Conservation (phyloP, 192 early-diverging fungal genomes). For the Chytriomyces sp. region DNA sequence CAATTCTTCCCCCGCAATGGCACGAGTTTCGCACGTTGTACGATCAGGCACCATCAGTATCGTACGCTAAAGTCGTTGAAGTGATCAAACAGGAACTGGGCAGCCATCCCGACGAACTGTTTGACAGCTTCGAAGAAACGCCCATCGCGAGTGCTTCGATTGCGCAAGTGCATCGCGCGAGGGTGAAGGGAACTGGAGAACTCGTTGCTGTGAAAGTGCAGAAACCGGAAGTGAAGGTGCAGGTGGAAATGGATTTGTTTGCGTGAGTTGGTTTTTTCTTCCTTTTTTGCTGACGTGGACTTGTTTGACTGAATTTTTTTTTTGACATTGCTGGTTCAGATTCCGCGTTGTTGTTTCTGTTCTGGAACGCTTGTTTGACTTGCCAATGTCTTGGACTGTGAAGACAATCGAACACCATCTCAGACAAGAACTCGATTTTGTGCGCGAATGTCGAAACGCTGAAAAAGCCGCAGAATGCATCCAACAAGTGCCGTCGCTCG, state of each 20-base stretch:
- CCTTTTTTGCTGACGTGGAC: neutral
- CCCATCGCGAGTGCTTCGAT: slow-evolving; percentile 92
- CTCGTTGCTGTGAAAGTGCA: slow-evolving; percentile 91
- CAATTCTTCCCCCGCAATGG: slow-evolving; percentile 56
- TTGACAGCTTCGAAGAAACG: slow-evolving; percentile 68
- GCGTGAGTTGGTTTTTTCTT: slow-evolving; percentile 49
- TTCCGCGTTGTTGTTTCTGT: slow-evolving; percentile 59
- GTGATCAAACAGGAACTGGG: slow-evolving; percentile 75
- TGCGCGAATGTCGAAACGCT: slow-evolving; percentile 82
- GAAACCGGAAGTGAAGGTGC: slow-evolving; percentile 83
- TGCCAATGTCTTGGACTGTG: slow-evolving; percentile 80
- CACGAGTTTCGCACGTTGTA: slow-evolving; percentile 70
- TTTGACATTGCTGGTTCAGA: neutral
- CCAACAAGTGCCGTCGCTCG: slow-evolving; percentile 52
- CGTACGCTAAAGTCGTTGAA: slow-evolving; percentile 63
- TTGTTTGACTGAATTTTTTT: too few species aligned
- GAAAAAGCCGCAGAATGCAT: slow-evolving; percentile 57
- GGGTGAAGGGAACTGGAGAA: slow-evolving; percentile 59
- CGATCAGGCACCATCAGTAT: slow-evolving; percentile 80
- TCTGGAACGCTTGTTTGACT: slow-evolving; percentile 80
- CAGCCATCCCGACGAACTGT: slow-evolving; percentile 51
- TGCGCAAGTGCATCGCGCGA: slow-evolving; percentile 90
- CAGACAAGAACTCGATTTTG: slow-evolving; percentile 85
- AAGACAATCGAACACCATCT: slow-evolving; percentile 75
- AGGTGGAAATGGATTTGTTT: slow-evolving; percentile 85